Evolutionary conservation across 202 grass and related monocot species (phyloP).

Genomic region (Carex arenaria): DNA sequence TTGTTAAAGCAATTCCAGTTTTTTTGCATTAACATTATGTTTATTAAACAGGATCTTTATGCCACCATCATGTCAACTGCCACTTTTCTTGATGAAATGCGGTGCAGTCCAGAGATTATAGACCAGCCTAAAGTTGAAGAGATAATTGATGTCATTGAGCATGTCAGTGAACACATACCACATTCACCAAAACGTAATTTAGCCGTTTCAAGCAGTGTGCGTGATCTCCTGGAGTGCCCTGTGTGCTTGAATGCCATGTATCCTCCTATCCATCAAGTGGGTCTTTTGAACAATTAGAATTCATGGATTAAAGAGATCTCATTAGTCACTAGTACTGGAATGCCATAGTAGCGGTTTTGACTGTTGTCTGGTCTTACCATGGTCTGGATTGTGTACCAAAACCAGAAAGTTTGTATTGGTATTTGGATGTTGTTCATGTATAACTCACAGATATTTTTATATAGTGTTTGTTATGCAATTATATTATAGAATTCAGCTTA

Average conservation of each 20-base stretch:
- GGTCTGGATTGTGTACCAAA: not conserved
- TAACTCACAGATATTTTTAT: not conserved
- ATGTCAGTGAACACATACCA: constrained; percentile 53
- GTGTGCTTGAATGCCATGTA: constrained; percentile 97
- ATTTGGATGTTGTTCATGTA: not conserved
- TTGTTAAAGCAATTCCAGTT: not conserved
- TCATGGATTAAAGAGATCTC: not conserved
- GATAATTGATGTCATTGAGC: constrained; percentile 67
- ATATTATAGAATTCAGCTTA: not conserved
- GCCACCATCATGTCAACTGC: constrained; percentile 39
- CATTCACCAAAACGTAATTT: constrained; percentile 75
- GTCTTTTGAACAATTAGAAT: not conserved
- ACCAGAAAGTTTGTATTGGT: not conserved
- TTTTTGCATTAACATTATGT: not conserved
- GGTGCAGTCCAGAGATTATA: constrained; percentile 46
- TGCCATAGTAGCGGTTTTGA: not conserved
- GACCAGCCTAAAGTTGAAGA: constrained; percentile 72
- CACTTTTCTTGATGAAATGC: constrained; percentile 66
- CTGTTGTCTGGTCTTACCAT: not conserved
- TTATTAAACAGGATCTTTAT: not conserved
- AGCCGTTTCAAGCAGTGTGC: constrained; percentile 66
- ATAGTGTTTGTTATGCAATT: not conserved
- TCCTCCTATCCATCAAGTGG: constrained; percentile 97
- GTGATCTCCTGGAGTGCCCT: constrained; percentile 89
- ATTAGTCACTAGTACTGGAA: not conserved